Evolutionary conservation across 2,329 filamentous ascomycete genomes (phyloP).

Genomic region (Thermothelomyces thermophilus): DNA sequence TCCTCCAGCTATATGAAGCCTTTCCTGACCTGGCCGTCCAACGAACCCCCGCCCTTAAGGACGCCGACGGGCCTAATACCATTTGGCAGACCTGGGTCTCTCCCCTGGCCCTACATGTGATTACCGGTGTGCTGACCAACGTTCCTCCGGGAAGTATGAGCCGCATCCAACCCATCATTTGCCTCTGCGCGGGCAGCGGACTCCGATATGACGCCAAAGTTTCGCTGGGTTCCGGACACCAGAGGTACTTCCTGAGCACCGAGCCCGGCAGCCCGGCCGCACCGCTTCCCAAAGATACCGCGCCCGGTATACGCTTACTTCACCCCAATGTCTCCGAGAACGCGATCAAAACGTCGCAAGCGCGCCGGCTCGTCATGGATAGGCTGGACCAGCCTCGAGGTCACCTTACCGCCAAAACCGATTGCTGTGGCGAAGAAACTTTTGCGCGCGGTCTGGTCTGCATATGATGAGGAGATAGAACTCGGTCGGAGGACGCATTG

Average conservation of each 20-base stretch:
- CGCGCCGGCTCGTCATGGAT: conserved; percentile 35
- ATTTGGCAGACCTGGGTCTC: conserved; percentile 23
- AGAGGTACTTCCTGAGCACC: conserved; percentile 16
- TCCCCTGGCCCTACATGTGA: conserved; percentile 24
- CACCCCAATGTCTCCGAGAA: conserved; percentile 12
- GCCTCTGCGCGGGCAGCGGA: conserved; percentile 26
- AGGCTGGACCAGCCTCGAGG: conserved; percentile 34
- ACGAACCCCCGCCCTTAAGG: conserved; percentile 19
- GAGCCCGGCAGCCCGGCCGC: background rate
- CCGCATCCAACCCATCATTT: conserved; percentile 27
- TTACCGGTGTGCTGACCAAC: conserved; percentile 21
- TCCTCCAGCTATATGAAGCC: conserved; percentile 27
- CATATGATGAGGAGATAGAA: conserved; percentile 35
- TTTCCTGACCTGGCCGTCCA: conserved; percentile 25
- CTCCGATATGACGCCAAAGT: conserved; percentile 23
- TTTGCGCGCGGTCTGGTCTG: conserved; percentile 36
- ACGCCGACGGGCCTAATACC: conserved; percentile 15
- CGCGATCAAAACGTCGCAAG: conserved; percentile 32
- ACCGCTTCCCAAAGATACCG: background rate
- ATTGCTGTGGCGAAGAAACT: conserved; percentile 38
- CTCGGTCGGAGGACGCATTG: conserved; percentile 33
- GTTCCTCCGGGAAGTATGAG: conserved; percentile 22
- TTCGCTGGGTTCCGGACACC: conserved; percentile 10
- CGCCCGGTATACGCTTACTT: background rate
- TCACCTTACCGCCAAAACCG: conserved; percentile 36